Conservation (phyloP, 768 basidiomycete genomes). For the Leccinum barrowsii region DNA sequence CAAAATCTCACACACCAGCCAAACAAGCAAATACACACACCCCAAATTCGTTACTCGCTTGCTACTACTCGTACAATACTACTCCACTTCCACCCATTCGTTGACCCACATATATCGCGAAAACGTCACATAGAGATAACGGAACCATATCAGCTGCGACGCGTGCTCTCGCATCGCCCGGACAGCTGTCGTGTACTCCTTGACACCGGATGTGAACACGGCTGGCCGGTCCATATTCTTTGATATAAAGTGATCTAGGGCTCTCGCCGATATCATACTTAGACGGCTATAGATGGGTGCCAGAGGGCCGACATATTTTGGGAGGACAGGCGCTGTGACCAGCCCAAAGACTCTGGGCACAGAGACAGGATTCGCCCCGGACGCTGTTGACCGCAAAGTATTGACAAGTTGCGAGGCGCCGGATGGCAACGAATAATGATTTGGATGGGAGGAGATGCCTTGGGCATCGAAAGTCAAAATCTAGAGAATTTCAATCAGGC, state of each 20-base stretch:
- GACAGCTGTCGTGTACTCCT: slow-evolving; percentile 53
- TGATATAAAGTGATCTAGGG: slow-evolving; percentile 4
- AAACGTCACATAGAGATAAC: slow-evolving; percentile 76
- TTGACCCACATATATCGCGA: slow-evolving; percentile 95
- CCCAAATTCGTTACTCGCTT: no score
- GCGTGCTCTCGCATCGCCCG: slow-evolving; percentile 69
- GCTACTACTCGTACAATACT: not conserved
- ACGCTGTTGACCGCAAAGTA: slow-evolving; percentile 28
- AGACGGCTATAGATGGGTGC: slow-evolving; percentile 50
- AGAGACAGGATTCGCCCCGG: slow-evolving; percentile 27
- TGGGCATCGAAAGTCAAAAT: slow-evolving; percentile 79
- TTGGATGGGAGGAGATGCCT: slow-evolving; percentile 84
- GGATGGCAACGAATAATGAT: slow-evolving; percentile 69
- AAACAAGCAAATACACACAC: slow-evolving; percentile 28
- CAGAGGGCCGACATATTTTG: slow-evolving; percentile 64
- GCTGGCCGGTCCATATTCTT: slow-evolving; percentile 1
- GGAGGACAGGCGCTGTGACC: slow-evolving; percentile 48
- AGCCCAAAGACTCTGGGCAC: slow-evolving; percentile 54
- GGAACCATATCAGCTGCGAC: slow-evolving; percentile 85
- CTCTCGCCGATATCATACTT: slow-evolving; percentile 26
- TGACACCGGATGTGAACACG: slow-evolving; percentile 55
- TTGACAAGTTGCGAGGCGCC: slow-evolving; percentile 48
- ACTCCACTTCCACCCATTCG: slow-evolving; percentile 59
- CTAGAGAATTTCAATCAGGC: slow-evolving; percentile 35
- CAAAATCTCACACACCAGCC: slow-evolving; percentile 18